Percentiles rank a stretch among this genome's conserved stretches.
Evolutionary conservation across 106 monocot species (phyloP).

Genomic region (Dendrobium huoshanense): DNA sequence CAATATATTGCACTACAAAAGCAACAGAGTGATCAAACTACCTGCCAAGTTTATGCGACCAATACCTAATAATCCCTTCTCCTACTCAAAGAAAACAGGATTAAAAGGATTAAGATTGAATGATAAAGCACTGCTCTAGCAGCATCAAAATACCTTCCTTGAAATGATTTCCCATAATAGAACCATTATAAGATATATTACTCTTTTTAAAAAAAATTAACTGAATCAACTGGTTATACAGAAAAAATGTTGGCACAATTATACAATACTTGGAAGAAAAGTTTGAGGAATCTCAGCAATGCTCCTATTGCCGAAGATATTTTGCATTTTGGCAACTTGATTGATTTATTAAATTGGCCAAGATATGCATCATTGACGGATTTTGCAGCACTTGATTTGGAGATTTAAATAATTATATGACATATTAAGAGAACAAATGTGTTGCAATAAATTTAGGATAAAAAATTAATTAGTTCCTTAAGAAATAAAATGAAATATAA

Average conservation of each 20-base stretch:
- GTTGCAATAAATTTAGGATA: no score
- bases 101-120: neutral
- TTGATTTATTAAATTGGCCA: neutral
- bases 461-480: no score
- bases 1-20: neutral
- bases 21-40: neutral
- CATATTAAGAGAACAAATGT: neutral
- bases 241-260: neutral
- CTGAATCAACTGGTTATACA: neutral
- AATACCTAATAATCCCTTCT: neutral
- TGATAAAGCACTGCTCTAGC: neutral
- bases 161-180: neutral
- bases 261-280: neutral
- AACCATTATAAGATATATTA: neutral
- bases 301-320: no score
- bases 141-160: neutral
- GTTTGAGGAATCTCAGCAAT: no score
- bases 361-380: neutral
- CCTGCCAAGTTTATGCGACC: neutral
- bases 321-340: neutral
- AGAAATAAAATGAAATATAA: neutral
- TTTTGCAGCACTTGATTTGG: neutral
- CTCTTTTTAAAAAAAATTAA: neutral
- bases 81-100: neutral
- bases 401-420: neutral